Base-by-base conservation (phyloP, 1,139 yeast species). In the Eremothecium coryli region DNA sequence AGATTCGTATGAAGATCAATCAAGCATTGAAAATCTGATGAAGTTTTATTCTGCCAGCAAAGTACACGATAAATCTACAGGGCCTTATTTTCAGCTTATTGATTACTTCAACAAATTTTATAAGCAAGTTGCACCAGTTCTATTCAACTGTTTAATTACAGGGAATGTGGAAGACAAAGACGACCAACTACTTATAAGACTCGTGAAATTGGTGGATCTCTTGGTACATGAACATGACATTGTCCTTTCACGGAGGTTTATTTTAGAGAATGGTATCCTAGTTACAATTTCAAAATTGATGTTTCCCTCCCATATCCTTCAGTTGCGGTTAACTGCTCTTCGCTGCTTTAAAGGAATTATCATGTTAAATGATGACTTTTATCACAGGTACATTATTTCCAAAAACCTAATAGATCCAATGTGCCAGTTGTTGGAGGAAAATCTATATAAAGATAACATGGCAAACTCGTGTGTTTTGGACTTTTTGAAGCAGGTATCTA, bases 381-480 rank as follows among this genome's bases (percentile, higher is more conserved):
- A 78, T 47, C 67, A 70, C 17, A 59, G 71, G 24, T 69, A 73
- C 45, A 65, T 86, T 34, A 65, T 81, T 15, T 61, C 71, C n/a
- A 61, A 72, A 37, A 66, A 73, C 36, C 56, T 81, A 2, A 63
- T 80, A 36, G 65, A 62, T 8, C 62, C 68, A 26, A 65, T 77
- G 25, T 68, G 82, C 42, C 54, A 56, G 1, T 62, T 75, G 37
- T 65, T 82, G 40, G 60, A 61, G 14, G 66, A 63, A n/a, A 70
- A 73, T 13, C 65, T 70, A 14, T 60, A 66, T 25, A 60, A 62
- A 29, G 76, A 80, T 50, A 81, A 77, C 49, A 62, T 88, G 40
- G 70, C 82, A 2, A 82, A 76, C 49, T 84, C 95, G 0, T 70
- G 93, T 3, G 72, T 93, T 44, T 64, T 86, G 35, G 90, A 82